Evolutionary conservation across 371 early-diverging fungal genomes (phyloP).

Genomic region (Mucor sp.): DNA sequence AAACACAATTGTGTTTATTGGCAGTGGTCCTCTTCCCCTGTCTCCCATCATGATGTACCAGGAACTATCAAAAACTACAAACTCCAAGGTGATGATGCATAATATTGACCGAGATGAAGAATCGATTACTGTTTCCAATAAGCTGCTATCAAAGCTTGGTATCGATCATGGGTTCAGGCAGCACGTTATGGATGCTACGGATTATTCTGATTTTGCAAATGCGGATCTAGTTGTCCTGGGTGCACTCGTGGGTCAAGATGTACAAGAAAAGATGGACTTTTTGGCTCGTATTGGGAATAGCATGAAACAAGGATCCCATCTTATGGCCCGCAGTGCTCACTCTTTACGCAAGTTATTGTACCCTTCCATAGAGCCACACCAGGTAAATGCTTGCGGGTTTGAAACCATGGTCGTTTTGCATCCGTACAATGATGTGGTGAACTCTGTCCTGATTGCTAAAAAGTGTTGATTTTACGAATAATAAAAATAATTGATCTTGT

Average conservation of each 20-base stretch:
- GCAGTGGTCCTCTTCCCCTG: slow-evolving; percentile 49
- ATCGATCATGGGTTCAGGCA: slow-evolving; percentile 17
- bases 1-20: slow-evolving; percentile 34
- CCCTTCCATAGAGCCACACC: slow-evolving; percentile 25
- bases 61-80: slow-evolving; percentile 1
- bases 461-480: background rate
- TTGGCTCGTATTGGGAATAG: slow-evolving; percentile 19
- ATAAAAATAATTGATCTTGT: background rate
- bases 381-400: slow-evolving; percentile 25
- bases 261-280: slow-evolving; percentile 24
- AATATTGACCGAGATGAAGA: slow-evolving; percentile 31
- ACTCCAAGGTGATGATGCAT: slow-evolving; percentile 8
- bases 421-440: slow-evolving; percentile 40
- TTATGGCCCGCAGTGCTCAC: slow-evolving; percentile 42
- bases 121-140: slow-evolving; percentile 22
- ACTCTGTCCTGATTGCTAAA: slow-evolving; percentile 41
- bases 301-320: slow-evolving; percentile 30
- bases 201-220: slow-evolving; percentile 13
- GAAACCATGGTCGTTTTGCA: slow-evolving; percentile 27
- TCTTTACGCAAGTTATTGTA: slow-evolving; percentile 39
- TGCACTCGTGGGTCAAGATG: slow-evolving; percentile 33
- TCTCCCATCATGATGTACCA: slow-evolving; percentile 39
- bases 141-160: slow-evolving; percentile 14
- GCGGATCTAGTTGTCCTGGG: slow-evolving; percentile 42
- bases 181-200: slow-evolving; percentile 18